Evolutionary conservation across 2,329 filamentous ascomycete species (phyloP).

Genomic region (Leptoxyphium fumago): DNA sequence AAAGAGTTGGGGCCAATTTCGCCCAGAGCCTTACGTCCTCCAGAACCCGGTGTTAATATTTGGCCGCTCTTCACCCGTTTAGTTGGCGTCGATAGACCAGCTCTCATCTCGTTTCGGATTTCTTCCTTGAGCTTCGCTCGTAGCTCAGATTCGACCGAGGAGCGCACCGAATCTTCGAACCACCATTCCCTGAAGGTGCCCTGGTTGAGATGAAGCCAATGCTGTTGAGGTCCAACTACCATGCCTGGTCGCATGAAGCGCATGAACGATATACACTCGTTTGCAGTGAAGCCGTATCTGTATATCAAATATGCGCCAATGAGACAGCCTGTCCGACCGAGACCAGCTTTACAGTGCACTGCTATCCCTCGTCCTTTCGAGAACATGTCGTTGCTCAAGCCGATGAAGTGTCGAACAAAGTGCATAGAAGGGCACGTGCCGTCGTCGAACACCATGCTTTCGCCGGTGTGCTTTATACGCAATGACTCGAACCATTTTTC

Average conservation of each 20-base stretch:
- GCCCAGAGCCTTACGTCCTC: slow-evolving; percentile 67
- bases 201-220: slow-evolving; percentile 97
- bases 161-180: slow-evolving; percentile 56
- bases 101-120: slow-evolving; percentile 44
- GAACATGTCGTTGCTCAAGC: slow-evolving; percentile 54
- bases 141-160: slow-evolving; percentile 53
- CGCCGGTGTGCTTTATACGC: slow-evolving; percentile 68
- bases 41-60: slow-evolving; percentile 72
- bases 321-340: slow-evolving; percentile 86
- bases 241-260: slow-evolving; percentile 96
- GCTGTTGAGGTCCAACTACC: slow-evolving; percentile 96
- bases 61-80: slow-evolving; percentile 42
- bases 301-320: slow-evolving; percentile 98
- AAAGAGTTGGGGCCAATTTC: slow-evolving; percentile 76
- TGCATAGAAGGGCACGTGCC: slow-evolving; percentile 83
- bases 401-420: slow-evolving; percentile 89
- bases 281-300: slow-evolving; percentile 89
- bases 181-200: slow-evolving; percentile 98
- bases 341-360: slow-evolving; percentile 95
- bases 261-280: slow-evolving; percentile 95
- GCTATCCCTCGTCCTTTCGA: slow-evolving; percentile 77
- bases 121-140: slow-evolving; percentile 57
- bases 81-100: slow-evolving; percentile 39
- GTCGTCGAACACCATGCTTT: slow-evolving; percentile 98
- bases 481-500: slow-evolving; percentile 94